Base-by-base conservation (phyloP, 495 filamentous ascomycete species). In the Tuber brumale region DNA sequence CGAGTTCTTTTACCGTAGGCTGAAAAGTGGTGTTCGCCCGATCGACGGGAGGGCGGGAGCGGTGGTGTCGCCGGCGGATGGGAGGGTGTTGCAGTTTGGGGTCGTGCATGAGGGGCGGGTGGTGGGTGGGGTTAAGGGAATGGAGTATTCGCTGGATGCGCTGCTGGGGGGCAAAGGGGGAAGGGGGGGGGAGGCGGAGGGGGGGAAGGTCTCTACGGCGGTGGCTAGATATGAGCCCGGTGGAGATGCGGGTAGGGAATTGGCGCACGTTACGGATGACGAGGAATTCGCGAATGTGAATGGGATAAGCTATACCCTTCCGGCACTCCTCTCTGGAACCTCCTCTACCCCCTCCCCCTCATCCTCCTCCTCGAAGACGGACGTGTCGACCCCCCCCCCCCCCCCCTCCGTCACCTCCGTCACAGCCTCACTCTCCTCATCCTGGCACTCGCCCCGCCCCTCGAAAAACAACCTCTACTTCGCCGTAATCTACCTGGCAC, bases 101-200 rank as follows among this genome's bases (percentile, higher is more conserved):
- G 91, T 88, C 78, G 97, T 99, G 74, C 91, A 95, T 78, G 88
- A 92, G 71, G 95, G 94, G 43, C 81, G 82, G 23, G 92, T 97
- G 79, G 94, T 99, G n/a, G 95, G 98, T 84, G 95, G 98, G 84
- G 95, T 98, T 57, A 99, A 99, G 84, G 95, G 95, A 70, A 95
- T 98, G 88, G 98, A 94, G 5, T 99, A 99, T 84, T 95, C 92
- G 76, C 87, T 99, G 70, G 95, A 98, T 83, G 94, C 95, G 0
- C 87, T 99, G 1, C 86, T 99, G 6, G 95, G 95, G 48, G 48
- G 48, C n/a, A 46, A 79, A 74, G 72, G 45, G 71, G 2, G 48
- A 69, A 1, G 76, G 5, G 37, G 74, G 42, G 72, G 75, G 31
- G 74, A 23, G 18, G 42, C 39, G 10, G 79, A 82, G 39, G 3